Evolutionary conservation across 768 basidiomycete genomes (phyloP).

Genomic region (Xerocomellus chrysenteron): DNA sequence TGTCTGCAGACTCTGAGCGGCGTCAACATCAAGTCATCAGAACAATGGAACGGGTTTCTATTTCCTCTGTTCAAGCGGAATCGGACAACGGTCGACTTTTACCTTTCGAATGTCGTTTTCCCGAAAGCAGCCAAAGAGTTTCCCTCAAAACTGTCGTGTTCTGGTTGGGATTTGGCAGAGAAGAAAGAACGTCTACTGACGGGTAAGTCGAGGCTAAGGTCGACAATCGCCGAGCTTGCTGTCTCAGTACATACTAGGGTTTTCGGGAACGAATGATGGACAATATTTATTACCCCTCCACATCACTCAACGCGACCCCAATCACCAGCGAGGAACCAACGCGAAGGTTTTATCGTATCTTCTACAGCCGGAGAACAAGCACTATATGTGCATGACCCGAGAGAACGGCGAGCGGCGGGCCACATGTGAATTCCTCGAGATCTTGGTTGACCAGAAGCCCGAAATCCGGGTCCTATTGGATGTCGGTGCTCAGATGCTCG

Average conservation of each 20-base stretch:
- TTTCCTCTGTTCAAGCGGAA: conserved; percentile 32
- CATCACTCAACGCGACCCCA: conserved; percentile 30
- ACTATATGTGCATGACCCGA: conserved; percentile 15
- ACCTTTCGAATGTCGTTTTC: conserved; percentile 36
- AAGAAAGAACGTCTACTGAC: conserved; percentile 16
- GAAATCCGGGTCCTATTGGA: conserved; percentile 50
- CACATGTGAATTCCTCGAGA: conserved; percentile 21
- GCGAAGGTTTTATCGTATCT: conserved; percentile 38
- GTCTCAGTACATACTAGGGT: conserved; percentile 18
- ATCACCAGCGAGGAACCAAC: conserved; percentile 41
- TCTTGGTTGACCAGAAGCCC: conserved; percentile 35
- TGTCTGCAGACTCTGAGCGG: conserved; percentile 25
- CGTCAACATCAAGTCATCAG: conserved; percentile 34
- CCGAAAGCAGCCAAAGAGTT: conserved; percentile 39
- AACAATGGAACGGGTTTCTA: conserved; percentile 23
- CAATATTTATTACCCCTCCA: conserved; percentile 39
- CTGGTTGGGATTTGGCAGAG: conserved; percentile 40
- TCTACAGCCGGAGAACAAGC: conserved; percentile 23
- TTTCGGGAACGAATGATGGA: conserved; percentile 41
- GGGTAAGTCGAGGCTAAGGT: conserved; percentile 1
- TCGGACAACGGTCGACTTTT: conserved; percentile 36
- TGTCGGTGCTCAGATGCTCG: conserved; percentile 58
- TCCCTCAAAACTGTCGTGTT: conserved; percentile 32
- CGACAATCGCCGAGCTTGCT: neutral
- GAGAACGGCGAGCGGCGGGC: conserved; percentile 16